A percentile compares a stretch with the other conserved stretches of the same genome.
These are phyloP conservation scores for Zygosaccharomyces sapae DNA, from an alignment of 1,139 yeast species.

Conservation along the genomic window DNA sequence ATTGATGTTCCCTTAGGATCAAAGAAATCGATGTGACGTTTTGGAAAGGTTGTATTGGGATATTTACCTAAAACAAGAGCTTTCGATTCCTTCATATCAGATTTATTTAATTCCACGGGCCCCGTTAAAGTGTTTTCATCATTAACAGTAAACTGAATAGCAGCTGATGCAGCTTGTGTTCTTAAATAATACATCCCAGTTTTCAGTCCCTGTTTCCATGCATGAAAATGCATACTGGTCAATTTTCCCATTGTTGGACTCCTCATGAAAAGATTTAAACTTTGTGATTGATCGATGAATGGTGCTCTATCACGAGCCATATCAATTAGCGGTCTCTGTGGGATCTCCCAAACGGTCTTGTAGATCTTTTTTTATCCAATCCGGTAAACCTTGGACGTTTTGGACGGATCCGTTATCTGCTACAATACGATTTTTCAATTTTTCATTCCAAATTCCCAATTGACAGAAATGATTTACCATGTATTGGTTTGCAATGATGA, in stretches of 20 bases:
- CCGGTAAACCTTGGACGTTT: slow-evolving; percentile 67
- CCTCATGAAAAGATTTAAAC: slow-evolving; percentile 74
- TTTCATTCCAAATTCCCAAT: slow-evolving; percentile 74
- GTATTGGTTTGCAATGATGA: slow-evolving; percentile 81
- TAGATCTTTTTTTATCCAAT: slow-evolving; percentile 69
- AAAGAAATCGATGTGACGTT: slow-evolving; percentile 10
- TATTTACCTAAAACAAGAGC: slow-evolving; percentile 11
- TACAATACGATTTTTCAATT: slow-evolving; percentile 74
- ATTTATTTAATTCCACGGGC: slow-evolving; percentile 1
- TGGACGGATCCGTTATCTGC: slow-evolving; percentile 84
- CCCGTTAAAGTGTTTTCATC: slow-evolving; percentile 11
- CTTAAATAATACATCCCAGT: slow-evolving; percentile 97
- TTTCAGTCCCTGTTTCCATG: slow-evolving; percentile 95
- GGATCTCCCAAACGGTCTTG: slow-evolving; percentile 95
- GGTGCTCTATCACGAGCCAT: slow-evolving; percentile 94
- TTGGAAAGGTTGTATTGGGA: slow-evolving; percentile 5
- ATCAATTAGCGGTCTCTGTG: slow-evolving; percentile 81
- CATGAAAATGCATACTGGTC: slow-evolving; percentile 94
- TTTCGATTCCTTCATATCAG: not conserved
- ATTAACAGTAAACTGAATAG: slow-evolving; percentile 76
- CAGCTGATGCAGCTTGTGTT: slow-evolving; percentile 89
- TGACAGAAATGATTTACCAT: slow-evolving; percentile 75
- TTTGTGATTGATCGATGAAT: slow-evolving; percentile 90
- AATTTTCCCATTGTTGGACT: slow-evolving; percentile 86
- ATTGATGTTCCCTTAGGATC: slow-evolving; percentile 4